phyloP scores from a whole-genome alignment of 148 eudicot species.

The Gaultheria prostrata region DNA sequence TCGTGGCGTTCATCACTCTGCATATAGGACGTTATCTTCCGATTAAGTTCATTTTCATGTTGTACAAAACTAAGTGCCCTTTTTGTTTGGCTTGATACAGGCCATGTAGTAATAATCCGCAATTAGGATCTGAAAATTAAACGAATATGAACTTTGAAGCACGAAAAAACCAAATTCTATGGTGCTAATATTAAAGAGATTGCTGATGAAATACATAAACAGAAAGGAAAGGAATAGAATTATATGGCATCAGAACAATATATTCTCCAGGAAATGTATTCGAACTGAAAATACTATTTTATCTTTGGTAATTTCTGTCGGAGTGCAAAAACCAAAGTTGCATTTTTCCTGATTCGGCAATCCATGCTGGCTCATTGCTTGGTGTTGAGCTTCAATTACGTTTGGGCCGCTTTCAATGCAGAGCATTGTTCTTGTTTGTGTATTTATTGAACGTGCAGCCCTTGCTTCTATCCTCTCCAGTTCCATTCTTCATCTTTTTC shows the following conservation, averaged over 20 bases:
- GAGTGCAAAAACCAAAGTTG: background rate
- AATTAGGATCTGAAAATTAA: background rate
- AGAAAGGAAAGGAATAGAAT: background rate
- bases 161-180: background rate
- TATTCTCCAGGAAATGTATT: constrained; percentile 16
- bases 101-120: background rate
- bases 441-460: background rate
- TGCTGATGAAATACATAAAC: constrained; percentile 2
- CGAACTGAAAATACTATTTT: constrained; percentile 17
- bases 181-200: background rate
- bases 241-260: constrained; percentile 3
- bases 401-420: constrained; percentile 1
- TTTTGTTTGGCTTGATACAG: background rate
- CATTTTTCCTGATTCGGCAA: constrained; percentile 4
- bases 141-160: background rate
- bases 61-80: background rate
- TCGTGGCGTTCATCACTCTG: constrained; percentile 17
- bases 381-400: background rate
- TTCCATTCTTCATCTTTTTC: background rate
- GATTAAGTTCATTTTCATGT: too few species aligned
- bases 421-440: background rate
- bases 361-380: background rate
- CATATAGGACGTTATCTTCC: background rate
- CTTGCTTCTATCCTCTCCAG: background rate
- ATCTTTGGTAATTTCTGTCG: constrained; percentile 10